Evolutionary conservation across 2,329 filamentous ascomycete genomes (phyloP).

Genomic region (Orbilia oligospora): DNA sequence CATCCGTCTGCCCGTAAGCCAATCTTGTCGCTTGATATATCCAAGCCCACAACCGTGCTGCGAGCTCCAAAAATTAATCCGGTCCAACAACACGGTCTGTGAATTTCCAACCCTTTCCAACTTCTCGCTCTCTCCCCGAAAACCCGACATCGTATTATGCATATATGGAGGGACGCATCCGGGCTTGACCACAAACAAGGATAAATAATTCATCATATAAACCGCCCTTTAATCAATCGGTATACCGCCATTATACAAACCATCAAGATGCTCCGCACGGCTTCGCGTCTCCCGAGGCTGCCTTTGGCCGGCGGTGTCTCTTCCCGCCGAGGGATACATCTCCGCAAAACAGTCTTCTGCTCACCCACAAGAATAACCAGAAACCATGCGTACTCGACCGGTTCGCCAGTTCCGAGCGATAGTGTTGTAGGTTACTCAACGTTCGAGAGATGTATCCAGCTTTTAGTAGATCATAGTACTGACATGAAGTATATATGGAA

Average conservation of each 20-base stretch:
- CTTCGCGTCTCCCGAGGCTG: constrained; percentile 39
- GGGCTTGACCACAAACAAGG: constrained; percentile 10
- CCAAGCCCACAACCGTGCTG: background rate
- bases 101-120: constrained; percentile 1
- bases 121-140: constrained; percentile 21
- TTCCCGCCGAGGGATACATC: constrained; percentile 10
- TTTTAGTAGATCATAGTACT: background rate
- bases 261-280: constrained; percentile 48
- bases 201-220: background rate
- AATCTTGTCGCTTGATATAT: background rate
- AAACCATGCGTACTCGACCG: constrained; percentile 24
- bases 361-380: constrained; percentile 1
- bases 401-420: constrained; percentile 34
- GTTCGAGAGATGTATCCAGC: background rate
- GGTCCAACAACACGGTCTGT: constrained; percentile 15
- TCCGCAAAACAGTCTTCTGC: constrained; percentile 13
- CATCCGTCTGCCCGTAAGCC: constrained; percentile 10
- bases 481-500: constrained; percentile 62
- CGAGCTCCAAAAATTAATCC: constrained; percentile 11
- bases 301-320: constrained; percentile 19
- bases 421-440: constrained; percentile 36
- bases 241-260: background rate
- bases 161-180: constrained; percentile 23
- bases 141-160: constrained; percentile 18
- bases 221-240: background rate